Evolutionary conservation across 23 red algal genomes (phyloP), one percentile per base, ranked within the genome.

Genomic region (Agarophyton chilense): DNA sequence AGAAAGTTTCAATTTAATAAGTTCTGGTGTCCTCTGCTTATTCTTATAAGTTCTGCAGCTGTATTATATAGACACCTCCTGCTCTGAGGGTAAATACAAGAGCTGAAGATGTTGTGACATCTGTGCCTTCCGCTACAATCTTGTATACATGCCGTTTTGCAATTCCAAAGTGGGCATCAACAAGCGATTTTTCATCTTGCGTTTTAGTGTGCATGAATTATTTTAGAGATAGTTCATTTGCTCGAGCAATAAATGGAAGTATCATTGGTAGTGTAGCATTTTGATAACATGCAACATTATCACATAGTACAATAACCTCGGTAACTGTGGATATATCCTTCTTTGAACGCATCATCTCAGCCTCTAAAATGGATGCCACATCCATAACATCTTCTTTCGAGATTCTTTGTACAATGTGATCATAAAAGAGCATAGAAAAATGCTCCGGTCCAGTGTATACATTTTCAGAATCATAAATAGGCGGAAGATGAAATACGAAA

Each of bases 101-200:
- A 13, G 10, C 10, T 26, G 33, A 16, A 10, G 53, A 35, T 34
- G 39, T 84, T 17, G 29, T 52, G 10, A 70, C 80, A 70, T 84
- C 49, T 12, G 21, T 64, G 8, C 45, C 77, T 32, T 56, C 52
- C 8, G 31, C 34, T 7, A 53, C 18, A 81, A 56, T 45, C 19
- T 33, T 32, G 21, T 10, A 39, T 0, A 84, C 80, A 39, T 70
- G 80, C 25, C 33, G 10, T 56, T 71, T 70, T 26, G 34, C 25
- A 21, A 70, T 70, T 64, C 64, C 63, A 76, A 75, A 87, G 32
- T 87, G 83, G 18, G 65, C 83, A 17, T 87, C 83, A 56, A 72
- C 22, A 44, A 56, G 0, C 14, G 64, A 14, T 46, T 87, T 87
- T 11, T 64, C 83, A 75, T 87, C 83, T 54, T 40, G 67, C 16